These are phyloP conservation scores for Diaporthe sp. DNA, from an alignment of 2,329 filamentous ascomycete species.

Conservation along the genomic window DNA sequence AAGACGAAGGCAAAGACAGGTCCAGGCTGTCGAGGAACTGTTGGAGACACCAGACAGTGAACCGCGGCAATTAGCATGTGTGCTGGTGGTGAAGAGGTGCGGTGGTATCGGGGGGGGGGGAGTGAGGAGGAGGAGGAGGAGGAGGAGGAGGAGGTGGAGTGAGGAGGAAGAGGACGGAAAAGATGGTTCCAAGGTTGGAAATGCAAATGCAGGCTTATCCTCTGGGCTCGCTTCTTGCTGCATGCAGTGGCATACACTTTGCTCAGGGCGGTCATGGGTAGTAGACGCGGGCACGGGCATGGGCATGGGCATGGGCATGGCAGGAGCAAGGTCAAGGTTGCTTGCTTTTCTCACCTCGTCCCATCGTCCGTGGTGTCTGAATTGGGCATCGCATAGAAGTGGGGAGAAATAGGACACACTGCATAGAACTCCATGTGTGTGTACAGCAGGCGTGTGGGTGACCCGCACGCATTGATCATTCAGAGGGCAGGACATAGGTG, in stretches of 20 bases:
- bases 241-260: background rate
- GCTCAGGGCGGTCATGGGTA: background rate
- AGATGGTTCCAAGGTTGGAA: background rate
- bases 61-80: background rate
- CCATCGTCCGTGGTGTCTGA: background rate
- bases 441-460: too few relatives aligned
- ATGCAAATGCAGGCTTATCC: slow-evolving; percentile 4
- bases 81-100: background rate
- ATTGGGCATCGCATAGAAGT: slow-evolving; percentile 20
- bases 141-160: background rate
- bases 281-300: too few relatives aligned
- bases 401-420: background rate
- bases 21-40: background rate
- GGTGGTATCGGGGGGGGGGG: background rate
- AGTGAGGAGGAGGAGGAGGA: background rate
- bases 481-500: too few relatives aligned
- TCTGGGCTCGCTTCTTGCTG: slow-evolving; percentile 17
- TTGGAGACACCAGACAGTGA: background rate
- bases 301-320: background rate
- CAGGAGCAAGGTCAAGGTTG: slow-evolving; percentile 18
- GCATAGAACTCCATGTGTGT: too few relatives aligned
- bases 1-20: too few relatives aligned
- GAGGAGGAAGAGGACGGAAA: background rate
- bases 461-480: background rate
- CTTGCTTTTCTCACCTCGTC: background rate